These are phyloP conservation scores for Cryptococcus floricola DNA, from an alignment of 1,284 basidiomycete species.

Conservation along the genomic window DNA sequence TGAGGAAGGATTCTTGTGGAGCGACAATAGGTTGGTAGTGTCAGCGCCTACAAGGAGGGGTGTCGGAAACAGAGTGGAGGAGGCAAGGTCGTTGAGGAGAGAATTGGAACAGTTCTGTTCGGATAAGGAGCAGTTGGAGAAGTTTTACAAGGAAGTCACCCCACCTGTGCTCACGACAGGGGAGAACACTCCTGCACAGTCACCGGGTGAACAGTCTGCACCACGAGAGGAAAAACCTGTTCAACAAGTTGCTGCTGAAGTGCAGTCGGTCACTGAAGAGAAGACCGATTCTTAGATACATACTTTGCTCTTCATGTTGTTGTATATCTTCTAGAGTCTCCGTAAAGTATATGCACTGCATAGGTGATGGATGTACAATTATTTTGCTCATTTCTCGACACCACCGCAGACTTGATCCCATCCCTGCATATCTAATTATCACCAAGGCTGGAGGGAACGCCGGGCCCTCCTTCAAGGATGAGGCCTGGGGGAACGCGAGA, in stretches of 20 bases:
- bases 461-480: background rate
- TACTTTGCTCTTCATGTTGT: background rate
- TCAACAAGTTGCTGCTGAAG: background rate
- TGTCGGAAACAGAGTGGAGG: conserved; percentile 31
- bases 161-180: conserved; percentile 36
- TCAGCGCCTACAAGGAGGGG: conserved; percentile 32
- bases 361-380: background rate
- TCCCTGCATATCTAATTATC: too few relatives aligned
- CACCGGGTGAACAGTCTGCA: conserved; percentile 2
- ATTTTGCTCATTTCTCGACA: background rate
- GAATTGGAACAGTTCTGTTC: conserved; percentile 64
- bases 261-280: conserved; percentile 1
- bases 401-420: too few relatives aligned
- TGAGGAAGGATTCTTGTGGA: conserved; percentile 72
- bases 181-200: conserved; percentile 7
- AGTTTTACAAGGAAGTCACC: conserved; percentile 70
- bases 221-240: background rate
- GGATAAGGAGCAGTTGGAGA: conserved; percentile 56
- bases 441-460: too few relatives aligned
- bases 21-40: conserved; percentile 70
- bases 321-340: conserved; percentile 1
- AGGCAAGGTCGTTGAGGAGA: conserved; percentile 49
- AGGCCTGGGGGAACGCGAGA: background rate
- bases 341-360: background rate
- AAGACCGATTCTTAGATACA: conserved; percentile 5